These are phyloP conservation scores for Eucalyptus victrix DNA, from an alignment of 345 rosid genomes.

Conservation along the genomic window DNA sequence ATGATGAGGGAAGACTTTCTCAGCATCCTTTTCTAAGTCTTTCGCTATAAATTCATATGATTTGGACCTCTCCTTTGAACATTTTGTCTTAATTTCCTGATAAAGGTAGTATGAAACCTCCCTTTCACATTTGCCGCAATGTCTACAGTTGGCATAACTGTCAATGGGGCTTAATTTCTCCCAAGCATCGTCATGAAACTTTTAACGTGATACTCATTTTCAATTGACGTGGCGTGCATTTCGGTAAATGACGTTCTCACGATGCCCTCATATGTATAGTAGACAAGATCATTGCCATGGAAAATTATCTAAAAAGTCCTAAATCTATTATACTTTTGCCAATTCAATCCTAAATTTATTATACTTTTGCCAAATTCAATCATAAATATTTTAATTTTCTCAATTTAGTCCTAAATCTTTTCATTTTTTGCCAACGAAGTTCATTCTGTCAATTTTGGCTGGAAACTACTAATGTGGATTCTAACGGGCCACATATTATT, in stretches of 20 bases:
- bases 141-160: neutral
- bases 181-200: neutral
- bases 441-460: accelerated
- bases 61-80: neutral
- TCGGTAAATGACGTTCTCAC: neutral
- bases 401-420: too few relatives aligned
- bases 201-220: neutral
- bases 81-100: neutral
- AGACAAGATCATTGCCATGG: accelerated
- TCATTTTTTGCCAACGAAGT: too few relatives aligned
- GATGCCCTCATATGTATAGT: neutral
- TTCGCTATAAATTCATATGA: neutral
- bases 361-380: too few relatives aligned
- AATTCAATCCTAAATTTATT: too few relatives aligned
- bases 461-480: accelerated
- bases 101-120: neutral
- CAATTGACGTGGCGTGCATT: neutral
- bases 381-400: too few relatives aligned
- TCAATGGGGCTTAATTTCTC: neutral
- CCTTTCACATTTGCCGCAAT: neutral
- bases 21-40: neutral
- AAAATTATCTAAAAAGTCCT: accelerated
- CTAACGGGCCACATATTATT: accelerated
- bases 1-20: neutral
- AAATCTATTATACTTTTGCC: accelerated